Percentiles rank a stretch among this genome's conserved stretches.
These are phyloP conservation scores for Penicillium malachiteum DNA, from an alignment of 495 filamentous ascomycete genomes.

Conservation along the genomic window DNA sequence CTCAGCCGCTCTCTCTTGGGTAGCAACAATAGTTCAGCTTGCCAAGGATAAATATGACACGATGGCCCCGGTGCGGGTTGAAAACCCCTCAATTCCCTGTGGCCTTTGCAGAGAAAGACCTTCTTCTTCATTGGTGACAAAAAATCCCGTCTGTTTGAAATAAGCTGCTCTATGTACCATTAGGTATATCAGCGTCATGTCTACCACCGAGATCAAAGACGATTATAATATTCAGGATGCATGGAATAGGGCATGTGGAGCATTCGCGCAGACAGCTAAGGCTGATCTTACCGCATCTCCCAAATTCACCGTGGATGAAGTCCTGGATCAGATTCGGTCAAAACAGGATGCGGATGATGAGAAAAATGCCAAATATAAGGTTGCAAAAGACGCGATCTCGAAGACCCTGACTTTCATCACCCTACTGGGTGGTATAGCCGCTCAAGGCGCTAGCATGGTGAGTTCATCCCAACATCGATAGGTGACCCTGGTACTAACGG, in stretches of 20 bases:
- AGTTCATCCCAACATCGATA: neutral
- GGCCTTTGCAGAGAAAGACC: too few species aligned
- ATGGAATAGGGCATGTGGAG: constrained; percentile 17
- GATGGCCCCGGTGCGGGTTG: neutral
- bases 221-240: constrained; percentile 23
- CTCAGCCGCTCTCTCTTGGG: constrained; percentile 5
- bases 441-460: constrained; percentile 23
- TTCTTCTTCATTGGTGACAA: too few species aligned
- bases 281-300: constrained; percentile 18
- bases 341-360: constrained; percentile 20
- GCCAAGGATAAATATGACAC: neutral
- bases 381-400: constrained; percentile 17
- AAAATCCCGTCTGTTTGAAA: too few species aligned
- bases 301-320: constrained; percentile 15
- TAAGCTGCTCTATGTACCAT: too few species aligned
- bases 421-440: constrained; percentile 20
- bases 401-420: constrained; percentile 19
- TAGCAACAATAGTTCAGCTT: neutral
- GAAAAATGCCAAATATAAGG: constrained; percentile 17
- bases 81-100: too few species aligned
- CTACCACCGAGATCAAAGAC: neutral
- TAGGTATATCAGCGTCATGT: constrained; percentile 2
- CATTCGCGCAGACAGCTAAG: constrained; percentile 19
- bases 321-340: constrained; percentile 19
- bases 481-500: neutral